Conservation (phyloP, 208 protist genomes). For the Acanthamoeba triangularis region DNA sequence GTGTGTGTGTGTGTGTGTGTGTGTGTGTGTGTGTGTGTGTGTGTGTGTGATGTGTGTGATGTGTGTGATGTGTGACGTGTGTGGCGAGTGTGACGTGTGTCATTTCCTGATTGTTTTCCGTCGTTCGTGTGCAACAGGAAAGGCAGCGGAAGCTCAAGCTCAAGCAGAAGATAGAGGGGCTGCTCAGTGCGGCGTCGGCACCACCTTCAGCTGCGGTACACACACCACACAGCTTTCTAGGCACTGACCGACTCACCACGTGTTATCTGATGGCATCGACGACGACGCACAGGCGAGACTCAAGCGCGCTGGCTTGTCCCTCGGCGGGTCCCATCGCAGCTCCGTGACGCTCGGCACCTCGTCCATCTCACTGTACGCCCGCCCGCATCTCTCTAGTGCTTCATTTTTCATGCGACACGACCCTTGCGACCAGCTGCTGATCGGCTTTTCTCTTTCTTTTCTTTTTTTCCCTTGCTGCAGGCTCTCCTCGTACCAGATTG, state of each 20-base stretch:
- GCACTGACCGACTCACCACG: not conserved
- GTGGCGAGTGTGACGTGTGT: not conserved
- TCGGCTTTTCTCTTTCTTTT: not conserved
- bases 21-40: too few relatives aligned
- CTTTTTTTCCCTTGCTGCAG: not conserved
- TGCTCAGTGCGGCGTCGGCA: not conserved
- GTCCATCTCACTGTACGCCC: not conserved
- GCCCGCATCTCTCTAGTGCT: not conserved
- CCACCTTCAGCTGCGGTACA: not conserved
- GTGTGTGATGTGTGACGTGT: not conserved
- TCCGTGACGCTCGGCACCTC: not conserved
- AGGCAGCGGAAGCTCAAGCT: conserved; percentile 24
- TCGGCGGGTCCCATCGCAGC: not conserved
- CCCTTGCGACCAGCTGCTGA: not conserved
- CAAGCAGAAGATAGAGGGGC: not conserved
- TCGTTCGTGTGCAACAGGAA: not conserved
- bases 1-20: too few relatives aligned
- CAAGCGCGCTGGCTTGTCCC: not conserved
- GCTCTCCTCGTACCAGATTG: conserved; percentile 10
- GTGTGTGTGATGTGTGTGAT: too few relatives aligned
- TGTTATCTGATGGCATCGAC: not conserved
- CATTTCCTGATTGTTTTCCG: not conserved
- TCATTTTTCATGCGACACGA: not conserved
- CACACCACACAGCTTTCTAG: not conserved
- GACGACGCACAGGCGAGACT: not conserved